Conservation (phyloP, 805 yeast genomes). For the Candida piceae region DNA sequence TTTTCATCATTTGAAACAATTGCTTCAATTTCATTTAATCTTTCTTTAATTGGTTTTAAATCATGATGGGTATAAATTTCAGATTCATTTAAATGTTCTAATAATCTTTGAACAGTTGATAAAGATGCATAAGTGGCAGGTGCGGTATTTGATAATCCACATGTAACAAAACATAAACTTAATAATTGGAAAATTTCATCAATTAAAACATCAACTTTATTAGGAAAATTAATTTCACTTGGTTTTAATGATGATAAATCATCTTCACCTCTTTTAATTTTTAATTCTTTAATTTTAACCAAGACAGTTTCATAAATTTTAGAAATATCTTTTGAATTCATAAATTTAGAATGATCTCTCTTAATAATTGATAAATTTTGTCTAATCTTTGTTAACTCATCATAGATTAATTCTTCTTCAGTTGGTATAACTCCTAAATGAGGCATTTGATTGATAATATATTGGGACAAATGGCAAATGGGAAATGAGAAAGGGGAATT, state of each 20-base stretch:
- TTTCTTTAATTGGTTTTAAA: conserved; percentile 65
- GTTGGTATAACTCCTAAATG: conserved; percentile 28
- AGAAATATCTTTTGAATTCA: conserved; percentile 66
- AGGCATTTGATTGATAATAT: conserved; percentile 12
- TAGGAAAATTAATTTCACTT: conserved; percentile 27
- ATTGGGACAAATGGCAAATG: neutral
- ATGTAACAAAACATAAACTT: conserved; percentile 83
- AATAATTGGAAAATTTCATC: conserved; percentile 89
- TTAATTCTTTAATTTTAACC: conserved; percentile 46
- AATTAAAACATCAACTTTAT: conserved; percentile 62
- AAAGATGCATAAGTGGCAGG: conserved; percentile 93
- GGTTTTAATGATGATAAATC: conserved; percentile 8
- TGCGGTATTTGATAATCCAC: conserved; percentile 84
- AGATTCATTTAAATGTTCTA: conserved; percentile 78
- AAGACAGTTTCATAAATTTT: conserved; percentile 55
- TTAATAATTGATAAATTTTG: conserved; percentile 43
- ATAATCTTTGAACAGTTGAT: conserved; percentile 76
- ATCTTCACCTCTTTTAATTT: conserved; percentile 42
- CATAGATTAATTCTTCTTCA: conserved; percentile 31
- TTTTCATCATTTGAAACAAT: conserved; percentile 53
- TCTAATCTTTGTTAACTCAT: conserved; percentile 39
- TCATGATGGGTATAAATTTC: conserved; percentile 83
- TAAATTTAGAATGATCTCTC: conserved; percentile 58
- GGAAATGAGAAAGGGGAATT: neutral
- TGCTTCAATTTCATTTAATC: conserved; percentile 63